Conservation (phyloP, 176 grass and related monocot genomes). For the Musa beccarii region DNA sequence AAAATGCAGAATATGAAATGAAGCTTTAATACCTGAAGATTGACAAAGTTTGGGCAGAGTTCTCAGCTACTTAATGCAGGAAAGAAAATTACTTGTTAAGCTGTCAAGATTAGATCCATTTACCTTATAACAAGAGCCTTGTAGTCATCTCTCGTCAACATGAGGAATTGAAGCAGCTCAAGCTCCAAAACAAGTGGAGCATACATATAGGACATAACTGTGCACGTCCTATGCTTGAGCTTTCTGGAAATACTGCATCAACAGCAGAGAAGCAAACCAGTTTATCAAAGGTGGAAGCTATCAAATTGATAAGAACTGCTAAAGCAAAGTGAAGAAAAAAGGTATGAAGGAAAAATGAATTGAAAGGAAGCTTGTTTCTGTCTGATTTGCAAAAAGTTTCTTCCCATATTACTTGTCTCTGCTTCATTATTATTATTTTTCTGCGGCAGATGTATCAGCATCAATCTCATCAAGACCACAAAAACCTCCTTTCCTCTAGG, state of each 20-base stretch:
- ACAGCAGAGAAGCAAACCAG: background rate
- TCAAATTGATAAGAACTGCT: background rate
- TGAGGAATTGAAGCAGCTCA: slow-evolving; percentile 3
- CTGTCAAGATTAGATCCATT: slow-evolving; percentile 34
- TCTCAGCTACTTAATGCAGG: slow-evolving; percentile 47
- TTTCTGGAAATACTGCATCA: background rate
- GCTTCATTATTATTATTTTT: background rate
- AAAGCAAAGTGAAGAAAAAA: background rate
- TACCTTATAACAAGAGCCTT: slow-evolving; percentile 4
- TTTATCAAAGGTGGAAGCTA: background rate
- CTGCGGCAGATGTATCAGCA: slow-evolving; percentile 79
- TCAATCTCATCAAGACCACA: slow-evolving; percentile 33
- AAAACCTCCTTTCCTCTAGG: slow-evolving; percentile 48
- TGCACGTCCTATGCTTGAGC: background rate
- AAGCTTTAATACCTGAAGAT: slow-evolving; percentile 30
- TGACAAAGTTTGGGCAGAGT: slow-evolving; percentile 40
- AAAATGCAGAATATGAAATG: slow-evolving; percentile 32
- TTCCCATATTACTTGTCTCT: background rate
- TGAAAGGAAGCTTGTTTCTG: background rate
- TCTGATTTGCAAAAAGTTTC: background rate
- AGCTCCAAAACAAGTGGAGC: slow-evolving; percentile 7
- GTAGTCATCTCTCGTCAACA: background rate
- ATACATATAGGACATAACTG: background rate
- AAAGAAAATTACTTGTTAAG: slow-evolving; percentile 59
- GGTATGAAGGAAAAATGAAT: background rate